phyloP scores from a whole-genome alignment of 768 basidiomycete genomes.

The Trametes meyenii region DNA sequence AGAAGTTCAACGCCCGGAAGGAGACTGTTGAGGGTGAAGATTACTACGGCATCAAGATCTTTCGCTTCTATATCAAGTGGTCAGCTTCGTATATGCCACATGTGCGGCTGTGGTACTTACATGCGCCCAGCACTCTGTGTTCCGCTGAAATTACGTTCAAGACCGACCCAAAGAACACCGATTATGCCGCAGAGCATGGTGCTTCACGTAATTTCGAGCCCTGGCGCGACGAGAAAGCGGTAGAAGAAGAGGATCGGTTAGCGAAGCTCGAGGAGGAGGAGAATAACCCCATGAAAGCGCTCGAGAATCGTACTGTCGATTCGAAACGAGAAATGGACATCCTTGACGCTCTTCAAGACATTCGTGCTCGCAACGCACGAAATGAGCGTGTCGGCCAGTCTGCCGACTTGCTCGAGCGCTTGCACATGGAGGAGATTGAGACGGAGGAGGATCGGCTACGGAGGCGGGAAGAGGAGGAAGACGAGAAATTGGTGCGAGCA shows the following conservation, averaged over 20 bases:
- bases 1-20: constrained; percentile 99
- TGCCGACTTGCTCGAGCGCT: constrained; percentile 65
- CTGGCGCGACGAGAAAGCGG: constrained; percentile 83
- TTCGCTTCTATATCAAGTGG: constrained; percentile 94
- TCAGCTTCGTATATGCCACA: constrained; percentile 43
- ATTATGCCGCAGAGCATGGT: constrained; percentile 92
- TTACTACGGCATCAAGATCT: constrained; percentile 98
- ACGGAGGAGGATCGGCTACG: constrained; percentile 74
- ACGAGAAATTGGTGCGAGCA: constrained; percentile 85
- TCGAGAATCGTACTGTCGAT: constrained; percentile 91
- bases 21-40: constrained; percentile 98
- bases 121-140: constrained; percentile 73
- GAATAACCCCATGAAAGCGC: constrained; percentile 95
- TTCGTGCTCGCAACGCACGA: constrained; percentile 82
- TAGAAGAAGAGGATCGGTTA: constrained; percentile 81
- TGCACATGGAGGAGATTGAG: constrained; percentile 71
- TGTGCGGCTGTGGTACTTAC: constrained; percentile 23
- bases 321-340: constrained; percentile 99
- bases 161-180: constrained; percentile 97
- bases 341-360: constrained; percentile 93
- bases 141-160: constrained; percentile 99
- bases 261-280: constrained; percentile 89
- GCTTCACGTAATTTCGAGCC: constrained; percentile 98
- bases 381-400: constrained; percentile 84
- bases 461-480: constrained; percentile 82